Conservation (phyloP, 805 yeast species). For the Candida easanensis region DNA sequence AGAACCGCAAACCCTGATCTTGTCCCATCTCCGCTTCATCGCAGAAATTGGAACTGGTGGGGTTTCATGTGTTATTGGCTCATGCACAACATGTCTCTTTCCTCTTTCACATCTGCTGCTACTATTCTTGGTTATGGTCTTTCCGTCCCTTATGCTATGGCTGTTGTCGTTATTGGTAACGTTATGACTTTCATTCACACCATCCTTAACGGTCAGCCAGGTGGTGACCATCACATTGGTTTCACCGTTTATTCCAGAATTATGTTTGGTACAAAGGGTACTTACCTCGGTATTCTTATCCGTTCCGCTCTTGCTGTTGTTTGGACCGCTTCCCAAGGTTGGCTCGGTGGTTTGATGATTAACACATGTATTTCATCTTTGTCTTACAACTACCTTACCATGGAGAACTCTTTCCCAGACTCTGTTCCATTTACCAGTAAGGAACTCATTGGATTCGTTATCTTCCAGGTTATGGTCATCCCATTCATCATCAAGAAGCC, state of each 20-base stretch:
- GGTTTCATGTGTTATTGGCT: slow-evolving; percentile 44
- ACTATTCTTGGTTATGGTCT: slow-evolving; percentile 44
- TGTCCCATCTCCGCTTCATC: slow-evolving; percentile 17
- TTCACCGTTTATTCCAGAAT: slow-evolving; percentile 44
- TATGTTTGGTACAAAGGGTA: slow-evolving; percentile 46
- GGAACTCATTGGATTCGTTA: slow-evolving; percentile 9
- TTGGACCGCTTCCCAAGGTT: slow-evolving; percentile 11
- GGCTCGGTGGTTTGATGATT: slow-evolving; percentile 13
- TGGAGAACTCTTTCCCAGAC: slow-evolving; percentile 10
- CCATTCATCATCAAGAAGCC: slow-evolving; percentile 6
- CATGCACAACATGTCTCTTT: slow-evolving; percentile 41
- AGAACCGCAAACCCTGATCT: slow-evolving; percentile 8
- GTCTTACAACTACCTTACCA: slow-evolving; percentile 3
- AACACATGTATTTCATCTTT: slow-evolving; percentile 4
- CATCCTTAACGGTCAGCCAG: slow-evolving; percentile 45
- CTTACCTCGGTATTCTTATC: slow-evolving; percentile 37
- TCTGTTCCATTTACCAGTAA: slow-evolving; percentile 8
- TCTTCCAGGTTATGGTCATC: slow-evolving; percentile 4
- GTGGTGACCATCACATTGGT: slow-evolving; percentile 48
- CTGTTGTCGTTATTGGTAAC: slow-evolving; percentile 42
- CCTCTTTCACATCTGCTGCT: slow-evolving; percentile 48
- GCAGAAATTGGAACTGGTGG: slow-evolving; percentile 40
- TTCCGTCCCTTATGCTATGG: slow-evolving; percentile 44
- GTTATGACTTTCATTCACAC: slow-evolving; percentile 42
- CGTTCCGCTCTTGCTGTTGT: slow-evolving; percentile 35